These are phyloP conservation scores for Fusarium sp. DNA, from an alignment of 2,329 filamentous ascomycete species.

Conservation along the genomic window DNA sequence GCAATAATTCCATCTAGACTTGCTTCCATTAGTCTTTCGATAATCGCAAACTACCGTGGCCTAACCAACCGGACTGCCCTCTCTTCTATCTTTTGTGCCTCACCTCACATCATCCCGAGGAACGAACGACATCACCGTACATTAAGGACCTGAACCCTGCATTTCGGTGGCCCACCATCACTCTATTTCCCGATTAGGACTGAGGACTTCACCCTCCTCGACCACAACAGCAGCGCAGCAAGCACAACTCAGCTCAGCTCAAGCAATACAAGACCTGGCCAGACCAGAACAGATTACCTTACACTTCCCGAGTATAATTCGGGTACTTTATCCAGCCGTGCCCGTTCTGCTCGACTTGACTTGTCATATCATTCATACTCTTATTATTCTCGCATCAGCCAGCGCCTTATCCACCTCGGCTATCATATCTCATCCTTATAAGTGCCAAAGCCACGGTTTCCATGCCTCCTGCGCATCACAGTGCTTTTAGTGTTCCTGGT, in stretches of 20 bases:
- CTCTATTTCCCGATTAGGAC: conserved; percentile 28
- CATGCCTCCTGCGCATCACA: conserved; percentile 40
- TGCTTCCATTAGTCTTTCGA: background rate
- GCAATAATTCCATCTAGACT: background rate
- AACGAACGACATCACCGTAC: conserved; percentile 36
- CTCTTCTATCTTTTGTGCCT: background rate
- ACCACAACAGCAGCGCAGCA: background rate
- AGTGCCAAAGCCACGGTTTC: conserved; percentile 39
- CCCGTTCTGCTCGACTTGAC: conserved; percentile 6
- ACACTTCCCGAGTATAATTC: conserved; percentile 7
- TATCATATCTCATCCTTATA: conserved; percentile 11
- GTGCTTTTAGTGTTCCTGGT: conserved; percentile 38
- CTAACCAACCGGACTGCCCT: background rate
- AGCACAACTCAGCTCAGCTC: background rate
- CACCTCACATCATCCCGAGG: conserved; percentile 31
- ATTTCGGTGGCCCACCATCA: conserved; percentile 30
- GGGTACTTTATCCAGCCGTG: conserved; percentile 25
- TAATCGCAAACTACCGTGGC: background rate
- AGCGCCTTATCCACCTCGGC: conserved; percentile 3
- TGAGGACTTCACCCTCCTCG: background rate
- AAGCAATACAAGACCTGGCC: conserved; percentile 10
- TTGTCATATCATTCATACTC: background rate
- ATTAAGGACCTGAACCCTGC: conserved; percentile 38
- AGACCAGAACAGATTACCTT: background rate
- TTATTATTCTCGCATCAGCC: background rate